Evolutionary conservation across 352 stramenopile genomes (phyloP).

Genomic region (Phytophthora agathidicida): DNA sequence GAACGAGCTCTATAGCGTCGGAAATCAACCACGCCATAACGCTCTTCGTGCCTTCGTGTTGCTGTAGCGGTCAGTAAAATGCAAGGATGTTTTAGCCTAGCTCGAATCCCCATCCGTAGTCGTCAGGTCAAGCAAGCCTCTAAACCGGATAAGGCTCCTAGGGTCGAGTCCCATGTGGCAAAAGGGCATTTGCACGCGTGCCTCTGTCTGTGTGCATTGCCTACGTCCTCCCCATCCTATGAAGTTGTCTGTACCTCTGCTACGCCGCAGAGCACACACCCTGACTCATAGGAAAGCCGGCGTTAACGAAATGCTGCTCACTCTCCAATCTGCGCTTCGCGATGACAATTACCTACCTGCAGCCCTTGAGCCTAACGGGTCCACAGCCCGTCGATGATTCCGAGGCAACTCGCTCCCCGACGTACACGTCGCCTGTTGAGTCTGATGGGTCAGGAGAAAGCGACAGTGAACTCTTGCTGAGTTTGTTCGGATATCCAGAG

Average conservation of each 20-base stretch:
- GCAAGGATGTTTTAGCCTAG: too few species aligned
- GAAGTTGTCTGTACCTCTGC: constrained; percentile 10
- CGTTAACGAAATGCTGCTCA: constrained; percentile 6
- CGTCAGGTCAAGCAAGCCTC: too few species aligned
- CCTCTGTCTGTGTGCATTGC: constrained; percentile 1
- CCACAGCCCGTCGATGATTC: background rate
- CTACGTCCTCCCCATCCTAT: constrained; percentile 15
- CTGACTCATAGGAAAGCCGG: constrained; percentile 3
- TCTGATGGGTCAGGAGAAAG: constrained; percentile 18
- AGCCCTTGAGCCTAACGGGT: background rate
- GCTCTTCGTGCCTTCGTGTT: too few species aligned
- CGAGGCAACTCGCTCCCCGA: constrained; percentile 14
- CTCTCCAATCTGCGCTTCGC: constrained; percentile 7
- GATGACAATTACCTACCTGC: constrained; percentile 14
- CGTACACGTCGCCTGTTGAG: constrained; percentile 11
- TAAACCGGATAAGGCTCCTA: constrained; percentile 12
- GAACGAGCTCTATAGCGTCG: too few species aligned
- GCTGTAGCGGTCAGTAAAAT: too few species aligned
- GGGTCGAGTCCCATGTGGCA: background rate
- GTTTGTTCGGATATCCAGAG: constrained; percentile 10
- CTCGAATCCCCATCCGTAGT: too few species aligned
- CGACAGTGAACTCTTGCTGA: constrained; percentile 20
- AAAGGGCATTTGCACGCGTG: constrained; percentile 7
- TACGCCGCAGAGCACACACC: constrained; percentile 1
- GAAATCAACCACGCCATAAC: too few species aligned